phyloP scores from a whole-genome alignment of 208 protist genomes.

The Leishmania aethiopica region DNA sequence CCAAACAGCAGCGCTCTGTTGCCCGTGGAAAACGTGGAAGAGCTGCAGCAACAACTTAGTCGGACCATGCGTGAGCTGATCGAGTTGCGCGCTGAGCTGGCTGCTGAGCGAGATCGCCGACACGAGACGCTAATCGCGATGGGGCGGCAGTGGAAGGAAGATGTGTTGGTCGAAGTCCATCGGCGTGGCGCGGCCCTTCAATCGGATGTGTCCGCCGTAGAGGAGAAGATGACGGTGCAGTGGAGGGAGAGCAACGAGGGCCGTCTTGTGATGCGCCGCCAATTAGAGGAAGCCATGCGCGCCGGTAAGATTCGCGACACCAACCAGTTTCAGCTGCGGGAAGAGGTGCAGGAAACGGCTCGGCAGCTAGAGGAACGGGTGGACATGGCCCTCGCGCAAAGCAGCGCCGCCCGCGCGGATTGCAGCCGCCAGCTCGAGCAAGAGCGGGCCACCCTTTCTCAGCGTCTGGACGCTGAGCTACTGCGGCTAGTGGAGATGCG shows the following conservation, averaged over 20 bases:
- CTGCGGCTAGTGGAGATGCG: conserved; percentile 74
- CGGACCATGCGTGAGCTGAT: conserved; percentile 62
- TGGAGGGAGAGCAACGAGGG: conserved; percentile 37
- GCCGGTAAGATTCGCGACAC: conserved; percentile 47
- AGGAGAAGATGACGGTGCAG: conserved; percentile 37
- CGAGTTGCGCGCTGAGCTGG: conserved; percentile 57
- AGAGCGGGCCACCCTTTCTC: conserved; percentile 50
- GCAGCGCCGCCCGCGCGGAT: conserved; percentile 56
- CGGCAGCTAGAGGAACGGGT: conserved; percentile 50
- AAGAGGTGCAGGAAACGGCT: conserved; percentile 55
- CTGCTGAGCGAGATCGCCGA: conserved; percentile 68
- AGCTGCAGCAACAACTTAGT: conserved; percentile 66
- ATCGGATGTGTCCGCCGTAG: conserved; percentile 54
- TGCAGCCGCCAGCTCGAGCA: conserved; percentile 60
- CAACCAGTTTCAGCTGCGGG: conserved; percentile 61
- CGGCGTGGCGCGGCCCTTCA: conserved; percentile 49
- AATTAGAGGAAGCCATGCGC: conserved; percentile 55
- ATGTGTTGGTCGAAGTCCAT: conserved; percentile 71
- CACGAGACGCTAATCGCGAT: conserved; percentile 54
- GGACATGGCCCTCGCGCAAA: conserved; percentile 47
- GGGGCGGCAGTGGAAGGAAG: conserved; percentile 76
- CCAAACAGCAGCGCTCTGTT: neutral
- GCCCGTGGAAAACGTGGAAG: conserved; percentile 14
- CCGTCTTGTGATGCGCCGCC: conserved; percentile 46
- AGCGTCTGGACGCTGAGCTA: conserved; percentile 74